Conservation (phyloP, 1,139 yeast species). For the Taphrina wiesneri region DNA sequence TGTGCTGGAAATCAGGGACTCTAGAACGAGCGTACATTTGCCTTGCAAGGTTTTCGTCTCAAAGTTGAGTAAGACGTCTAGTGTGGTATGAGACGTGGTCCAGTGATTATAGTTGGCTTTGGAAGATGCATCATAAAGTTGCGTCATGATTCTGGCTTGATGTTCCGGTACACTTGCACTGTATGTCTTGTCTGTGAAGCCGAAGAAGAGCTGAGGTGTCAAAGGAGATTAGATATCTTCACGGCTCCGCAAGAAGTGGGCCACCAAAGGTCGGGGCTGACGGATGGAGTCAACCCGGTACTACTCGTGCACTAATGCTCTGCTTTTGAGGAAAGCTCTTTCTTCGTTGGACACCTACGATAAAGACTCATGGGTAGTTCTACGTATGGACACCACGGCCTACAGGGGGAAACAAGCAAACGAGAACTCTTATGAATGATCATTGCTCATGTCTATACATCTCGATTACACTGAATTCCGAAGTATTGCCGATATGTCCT, state of each 20-base stretch:
- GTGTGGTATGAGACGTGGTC: constrained; percentile 11
- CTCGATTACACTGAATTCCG: background rate
- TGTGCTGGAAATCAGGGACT: constrained; percentile 43
- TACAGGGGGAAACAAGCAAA: too few species aligned
- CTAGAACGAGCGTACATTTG: constrained; percentile 54
- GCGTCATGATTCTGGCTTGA: background rate
- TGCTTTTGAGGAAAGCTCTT: too few species aligned
- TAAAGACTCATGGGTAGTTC: too few species aligned
- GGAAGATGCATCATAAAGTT: constrained; percentile 25
- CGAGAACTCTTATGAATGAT: background rate
- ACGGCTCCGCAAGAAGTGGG: background rate
- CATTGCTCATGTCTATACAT: background rate
- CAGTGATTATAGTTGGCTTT: constrained; percentile 13
- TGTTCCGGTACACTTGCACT: background rate
- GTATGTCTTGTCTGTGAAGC: too few species aligned
- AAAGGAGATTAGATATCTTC: too few species aligned
- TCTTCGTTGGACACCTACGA: too few species aligned
- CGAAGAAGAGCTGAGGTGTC: background rate
- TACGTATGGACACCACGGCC: too few species aligned
- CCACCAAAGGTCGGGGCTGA: too few species aligned
- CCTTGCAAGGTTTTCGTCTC: constrained; percentile 58
- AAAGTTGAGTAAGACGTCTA: constrained; percentile 51
- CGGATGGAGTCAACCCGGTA: too few species aligned
- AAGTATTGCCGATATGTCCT: background rate
- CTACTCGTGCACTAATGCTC: too few species aligned